Conservation (phyloP, 73 alveolate genomes). For the Breviolum minutum region DNA sequence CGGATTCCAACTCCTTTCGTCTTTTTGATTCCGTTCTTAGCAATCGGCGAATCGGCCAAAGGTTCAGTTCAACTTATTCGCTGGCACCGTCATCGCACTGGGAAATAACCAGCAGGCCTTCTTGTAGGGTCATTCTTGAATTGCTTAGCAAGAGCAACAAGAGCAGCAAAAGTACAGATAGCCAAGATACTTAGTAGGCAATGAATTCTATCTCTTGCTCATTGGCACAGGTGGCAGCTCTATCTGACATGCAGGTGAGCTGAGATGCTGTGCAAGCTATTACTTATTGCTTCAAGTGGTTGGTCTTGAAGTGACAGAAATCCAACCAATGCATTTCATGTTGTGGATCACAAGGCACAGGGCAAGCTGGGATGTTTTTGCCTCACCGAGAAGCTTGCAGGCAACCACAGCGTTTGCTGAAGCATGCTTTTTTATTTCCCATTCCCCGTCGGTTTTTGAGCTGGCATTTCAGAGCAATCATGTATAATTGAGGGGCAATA, state of each 20-base stretch:
- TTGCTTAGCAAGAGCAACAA: neutral
- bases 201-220: neutral
- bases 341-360: neutral
- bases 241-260: neutral
- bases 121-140: neutral
- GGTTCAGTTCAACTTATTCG: conserved; percentile 87
- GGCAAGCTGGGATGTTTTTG: conserved; percentile 80
- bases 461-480: neutral
- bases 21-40: neutral
- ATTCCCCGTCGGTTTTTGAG: neutral
- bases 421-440: neutral
- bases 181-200: too few relatives aligned
- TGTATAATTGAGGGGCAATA: too few relatives aligned
- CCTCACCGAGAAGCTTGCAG: conserved; percentile 76
- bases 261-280: neutral
- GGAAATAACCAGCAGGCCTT: conserved; percentile 73
- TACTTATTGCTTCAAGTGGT: too few relatives aligned
- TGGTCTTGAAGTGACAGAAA: too few relatives aligned
- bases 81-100: conserved; percentile 73
- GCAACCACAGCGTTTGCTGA: neutral
- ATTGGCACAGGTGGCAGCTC: conserved; percentile 20
- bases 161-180: neutral
- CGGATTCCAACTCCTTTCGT: too few relatives aligned
- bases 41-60: neutral
- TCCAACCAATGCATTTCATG: too few relatives aligned